A percentile compares a stretch with the other conserved stretches of the same genome.
Evolutionary conservation across 768 basidiomycete genomes (phyloP).

Genomic region (Xerocomus spinulosus): DNA sequence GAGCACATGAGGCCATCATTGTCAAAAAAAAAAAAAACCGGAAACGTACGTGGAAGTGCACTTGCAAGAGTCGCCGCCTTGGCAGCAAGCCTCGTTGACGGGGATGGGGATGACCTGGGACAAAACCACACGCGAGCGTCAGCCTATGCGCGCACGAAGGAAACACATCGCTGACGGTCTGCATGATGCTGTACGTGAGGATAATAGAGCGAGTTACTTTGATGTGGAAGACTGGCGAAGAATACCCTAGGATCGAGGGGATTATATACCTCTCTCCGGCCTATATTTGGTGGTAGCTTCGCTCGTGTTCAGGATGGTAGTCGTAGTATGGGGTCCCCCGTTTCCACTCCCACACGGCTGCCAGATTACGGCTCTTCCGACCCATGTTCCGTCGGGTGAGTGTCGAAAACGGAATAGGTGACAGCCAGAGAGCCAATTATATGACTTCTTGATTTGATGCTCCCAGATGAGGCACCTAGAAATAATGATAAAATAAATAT

Average conservation of each 20-base stretch:
- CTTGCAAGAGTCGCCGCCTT: neutral
- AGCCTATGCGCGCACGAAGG: too few relatives aligned
- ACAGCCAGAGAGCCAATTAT: too few relatives aligned
- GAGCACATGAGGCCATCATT: too few relatives aligned
- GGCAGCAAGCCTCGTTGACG: slow-evolving; percentile 5
- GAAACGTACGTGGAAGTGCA: neutral
- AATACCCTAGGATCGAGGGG: neutral
- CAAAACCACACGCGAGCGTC: too few relatives aligned
- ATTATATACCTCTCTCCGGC: slow-evolving; percentile 1
- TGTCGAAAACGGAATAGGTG: too few relatives aligned
- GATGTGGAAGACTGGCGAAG: neutral
- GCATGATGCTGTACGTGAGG: slow-evolving; percentile 6
- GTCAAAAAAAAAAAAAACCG: neutral
- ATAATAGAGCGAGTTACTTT: neutral
- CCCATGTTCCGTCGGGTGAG: too few relatives aligned
- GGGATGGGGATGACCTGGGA: slow-evolving; percentile 2
- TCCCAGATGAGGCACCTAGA: too few relatives aligned
- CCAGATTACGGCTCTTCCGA: too few relatives aligned
- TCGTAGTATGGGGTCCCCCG: neutral
- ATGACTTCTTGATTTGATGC: too few relatives aligned
- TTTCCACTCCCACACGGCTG: too few relatives aligned
- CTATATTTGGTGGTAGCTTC: neutral
- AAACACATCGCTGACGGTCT: neutral
- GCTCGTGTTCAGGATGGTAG: neutral
- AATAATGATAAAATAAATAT: too few relatives aligned